These are phyloP conservation scores for Jaminaea rosea DNA, from an alignment of 1,284 basidiomycete genomes.

Conservation along the genomic window DNA sequence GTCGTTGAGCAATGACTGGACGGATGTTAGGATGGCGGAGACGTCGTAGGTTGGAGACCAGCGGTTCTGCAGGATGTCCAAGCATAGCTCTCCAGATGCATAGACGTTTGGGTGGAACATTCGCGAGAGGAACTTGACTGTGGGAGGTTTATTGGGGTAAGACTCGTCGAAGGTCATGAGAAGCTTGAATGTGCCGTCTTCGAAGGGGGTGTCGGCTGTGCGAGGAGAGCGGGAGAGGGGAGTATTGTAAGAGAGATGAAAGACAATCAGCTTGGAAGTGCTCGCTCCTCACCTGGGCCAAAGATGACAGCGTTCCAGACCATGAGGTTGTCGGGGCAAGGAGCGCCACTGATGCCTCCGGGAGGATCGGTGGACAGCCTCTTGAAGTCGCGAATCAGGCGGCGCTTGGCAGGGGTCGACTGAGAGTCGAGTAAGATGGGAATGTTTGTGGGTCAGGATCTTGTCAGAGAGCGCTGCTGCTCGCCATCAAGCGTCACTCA, in stretches of 20 bases:
- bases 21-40: conserved; percentile 89
- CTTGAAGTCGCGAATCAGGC: conserved; percentile 60
- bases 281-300: conserved; percentile 68
- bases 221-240: neutral
- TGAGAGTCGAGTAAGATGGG: conserved; percentile 5
- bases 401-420: conserved; percentile 45
- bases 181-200: conserved; percentile 96
- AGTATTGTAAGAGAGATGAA: neutral
- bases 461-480: too few species aligned
- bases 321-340: conserved; percentile 97
- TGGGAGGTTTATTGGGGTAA: conserved; percentile 95
- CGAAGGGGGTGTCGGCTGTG: conserved; percentile 90
- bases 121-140: conserved; percentile 88
- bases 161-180: conserved; percentile 91
- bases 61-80: conserved; percentile 94
- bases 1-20: conserved; percentile 89
- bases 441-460: too few species aligned
- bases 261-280: neutral
- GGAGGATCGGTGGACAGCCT: conserved; percentile 86
- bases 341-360: conserved; percentile 88
- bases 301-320: conserved; percentile 99
- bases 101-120: conserved; percentile 99
- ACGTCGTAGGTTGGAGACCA: conserved; percentile 99
- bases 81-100: conserved; percentile 90
- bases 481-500: too few species aligned